Conservation (phyloP, 805 yeast genomes). For the Ogataea parapolymorpha region DNA sequence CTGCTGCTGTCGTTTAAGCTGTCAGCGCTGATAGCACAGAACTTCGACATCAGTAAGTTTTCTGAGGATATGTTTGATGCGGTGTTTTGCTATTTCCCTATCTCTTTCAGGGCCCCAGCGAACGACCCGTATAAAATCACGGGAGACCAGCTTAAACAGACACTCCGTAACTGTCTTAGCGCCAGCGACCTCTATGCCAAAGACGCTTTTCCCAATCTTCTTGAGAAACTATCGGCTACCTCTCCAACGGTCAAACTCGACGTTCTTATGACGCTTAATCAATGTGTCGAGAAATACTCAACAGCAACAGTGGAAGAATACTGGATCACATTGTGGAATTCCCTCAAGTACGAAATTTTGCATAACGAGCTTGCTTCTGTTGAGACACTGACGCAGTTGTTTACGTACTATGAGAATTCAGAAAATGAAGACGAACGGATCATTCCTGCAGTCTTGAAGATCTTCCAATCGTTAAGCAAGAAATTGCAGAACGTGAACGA, state of each 20-base stretch:
- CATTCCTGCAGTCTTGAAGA: conserved; percentile 40
- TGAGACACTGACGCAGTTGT: conserved; percentile 25
- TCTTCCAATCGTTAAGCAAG: conserved; percentile 43
- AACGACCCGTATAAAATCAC: conserved; percentile 86
- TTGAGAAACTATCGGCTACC: conserved; percentile 77
- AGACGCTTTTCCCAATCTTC: conserved; percentile 71
- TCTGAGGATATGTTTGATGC: conserved; percentile 78
- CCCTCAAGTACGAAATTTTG: conserved; percentile 82
- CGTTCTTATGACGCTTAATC: conserved; percentile 57
- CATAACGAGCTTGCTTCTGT: conserved; percentile 56
- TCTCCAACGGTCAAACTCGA: conserved; percentile 73
- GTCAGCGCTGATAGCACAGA: conserved; percentile 43
- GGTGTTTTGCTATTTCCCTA: conserved; percentile 93
- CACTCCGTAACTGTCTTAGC: conserved; percentile 60
- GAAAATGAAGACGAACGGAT: conserved; percentile 33
- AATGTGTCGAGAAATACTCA: conserved; percentile 54
- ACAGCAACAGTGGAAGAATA: conserved; percentile 46
- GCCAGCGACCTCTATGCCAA: conserved; percentile 61
- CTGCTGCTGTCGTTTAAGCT: conserved; percentile 65
- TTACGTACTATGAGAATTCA: conserved; percentile 30
- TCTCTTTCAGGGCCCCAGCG: conserved; percentile 87
- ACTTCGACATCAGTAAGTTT: conserved; percentile 39
- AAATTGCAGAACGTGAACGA: conserved; percentile 28
- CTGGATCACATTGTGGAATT: conserved; percentile 82
- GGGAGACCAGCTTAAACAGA: conserved; percentile 61